Base-by-base conservation (phyloP, 163 green algal species). In the Scenedesmus sp. region DNA sequence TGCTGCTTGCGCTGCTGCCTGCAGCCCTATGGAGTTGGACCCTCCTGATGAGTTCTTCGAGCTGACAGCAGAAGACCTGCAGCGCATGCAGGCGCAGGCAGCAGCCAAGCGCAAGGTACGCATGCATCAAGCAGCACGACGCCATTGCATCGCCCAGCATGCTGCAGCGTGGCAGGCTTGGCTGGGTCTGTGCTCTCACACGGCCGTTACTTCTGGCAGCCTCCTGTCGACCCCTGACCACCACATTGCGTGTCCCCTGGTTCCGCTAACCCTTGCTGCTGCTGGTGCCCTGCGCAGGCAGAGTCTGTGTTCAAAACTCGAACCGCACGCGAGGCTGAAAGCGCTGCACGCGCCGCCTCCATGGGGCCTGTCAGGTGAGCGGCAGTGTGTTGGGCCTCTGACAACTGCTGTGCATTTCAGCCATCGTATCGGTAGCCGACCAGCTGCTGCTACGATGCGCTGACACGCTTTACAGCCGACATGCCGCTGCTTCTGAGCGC, bases 21-120 rank as follows among this genome's bases (percentile, higher is more conserved):
- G 13, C 90, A 79, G 85, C 56, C 20, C 76, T 56, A 88, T 93
- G 62, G 66, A 67, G 20, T 74, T 85, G 20, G 60, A 86, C 60
- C 90, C 83, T 16, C 83, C 83, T 74, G 90, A 93, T 67, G 90
- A 91, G 46, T 93, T 93, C 52, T 93, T 86, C 79, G 90, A 91
- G 85, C 52, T 93, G 20, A 93, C 90, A 55, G n/a, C 59, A 5
- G 84, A 93, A 8, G 90, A 93, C 70, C 26, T 91, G 76, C 81
- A 67, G 15, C 26, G 87, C 57, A 26, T 90, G 66, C 90, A 93
- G 70, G 73, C 81, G 20, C 66, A 90, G 82, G 83, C 83, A 16
- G 55, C 79, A 15, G 70, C 62, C 34, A 92, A 88, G 81, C 85
- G 85, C 55, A 70, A 90, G 90, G 90, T 90, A 46, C 3, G 15